A percentile compares a stretch with the other conserved stretches of the same genome.
Evolutionary conservation across 345 rosid species (phyloP).

Genomic region (Hevea brasiliensis): DNA sequence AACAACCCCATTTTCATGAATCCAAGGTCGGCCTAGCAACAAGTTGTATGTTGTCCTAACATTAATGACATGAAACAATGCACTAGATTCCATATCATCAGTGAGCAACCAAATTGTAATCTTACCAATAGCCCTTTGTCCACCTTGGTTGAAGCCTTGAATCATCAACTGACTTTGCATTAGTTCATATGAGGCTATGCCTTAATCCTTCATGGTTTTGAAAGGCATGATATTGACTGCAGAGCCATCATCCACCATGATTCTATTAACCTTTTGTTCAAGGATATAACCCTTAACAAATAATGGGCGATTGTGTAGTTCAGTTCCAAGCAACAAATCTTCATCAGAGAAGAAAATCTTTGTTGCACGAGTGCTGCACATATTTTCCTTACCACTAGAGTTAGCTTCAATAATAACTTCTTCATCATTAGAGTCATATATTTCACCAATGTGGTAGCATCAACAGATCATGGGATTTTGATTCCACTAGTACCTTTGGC

Average conservation of each 20-base stretch:
- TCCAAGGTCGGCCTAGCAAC: conserved; percentile 1
- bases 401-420: too few relatives aligned
- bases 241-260: neutral
- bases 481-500: too few relatives aligned
- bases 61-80: neutral
- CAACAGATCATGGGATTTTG: too few relatives aligned
- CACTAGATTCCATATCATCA: neutral
- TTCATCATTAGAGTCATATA: too few relatives aligned
- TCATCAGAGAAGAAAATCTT: neutral
- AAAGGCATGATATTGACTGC: neutral
- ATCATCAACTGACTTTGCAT: neutral
- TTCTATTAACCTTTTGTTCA: neutral
- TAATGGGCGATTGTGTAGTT: neutral
- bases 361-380: too few relatives aligned
- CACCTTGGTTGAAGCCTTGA: neutral
- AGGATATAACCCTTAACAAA: too few relatives aligned
- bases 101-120: neutral
- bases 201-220: neutral
- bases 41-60: neutral
- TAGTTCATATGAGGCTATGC: neutral
- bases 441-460: too few relatives aligned
- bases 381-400: too few relatives aligned
- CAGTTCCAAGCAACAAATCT: neutral
- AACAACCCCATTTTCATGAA: conserved; percentile 11
- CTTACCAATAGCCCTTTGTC: neutral